A percentile compares a stretch with the other conserved stretches of the same genome.
phyloP scores from a whole-genome alignment of 495 filamentous ascomycete genomes.

The Geopyxis carbonaria region DNA sequence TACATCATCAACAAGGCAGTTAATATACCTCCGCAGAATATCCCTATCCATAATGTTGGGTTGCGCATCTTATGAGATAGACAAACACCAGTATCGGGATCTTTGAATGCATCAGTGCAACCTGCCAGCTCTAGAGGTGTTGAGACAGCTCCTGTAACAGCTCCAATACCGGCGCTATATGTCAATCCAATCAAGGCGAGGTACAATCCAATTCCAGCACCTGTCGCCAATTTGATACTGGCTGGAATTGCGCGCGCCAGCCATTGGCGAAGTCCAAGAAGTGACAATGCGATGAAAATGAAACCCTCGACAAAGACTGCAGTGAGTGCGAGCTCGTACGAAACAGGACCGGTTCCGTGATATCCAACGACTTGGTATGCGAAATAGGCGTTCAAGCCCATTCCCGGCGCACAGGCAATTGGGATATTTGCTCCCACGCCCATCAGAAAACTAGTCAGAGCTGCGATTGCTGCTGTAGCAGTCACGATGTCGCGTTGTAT shows the following conservation, averaged over 20 bases:
- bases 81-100: constrained; percentile 18
- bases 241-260: constrained; percentile 58
- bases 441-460: constrained; percentile 39
- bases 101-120: constrained; percentile 30
- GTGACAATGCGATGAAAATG: constrained; percentile 37
- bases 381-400: constrained; percentile 76
- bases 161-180: constrained; percentile 61
- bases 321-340: constrained; percentile 54
- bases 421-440: constrained; percentile 53
- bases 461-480: constrained; percentile 61
- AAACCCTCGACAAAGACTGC: constrained; percentile 67
- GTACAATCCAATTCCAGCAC: constrained; percentile 65
- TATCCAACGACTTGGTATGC: constrained; percentile 64
- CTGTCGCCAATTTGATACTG: constrained; percentile 69
- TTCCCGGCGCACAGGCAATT: constrained; percentile 60
- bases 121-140: constrained; percentile 55
- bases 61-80: constrained; percentile 48
- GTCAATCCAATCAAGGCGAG: constrained; percentile 65
- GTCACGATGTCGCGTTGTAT: constrained; percentile 62
- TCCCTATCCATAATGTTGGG: constrained; percentile 65
- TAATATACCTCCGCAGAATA: constrained; percentile 64
- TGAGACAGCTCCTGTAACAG: constrained; percentile 40
- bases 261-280: constrained; percentile 68
- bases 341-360: constrained; percentile 48
- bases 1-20: constrained; percentile 66